A percentile compares a stretch with the other conserved stretches of the same genome.
Conservation (phyloP, 2,329 filamentous ascomycete genomes). For the Colletotrichum orbiculare region DNA sequence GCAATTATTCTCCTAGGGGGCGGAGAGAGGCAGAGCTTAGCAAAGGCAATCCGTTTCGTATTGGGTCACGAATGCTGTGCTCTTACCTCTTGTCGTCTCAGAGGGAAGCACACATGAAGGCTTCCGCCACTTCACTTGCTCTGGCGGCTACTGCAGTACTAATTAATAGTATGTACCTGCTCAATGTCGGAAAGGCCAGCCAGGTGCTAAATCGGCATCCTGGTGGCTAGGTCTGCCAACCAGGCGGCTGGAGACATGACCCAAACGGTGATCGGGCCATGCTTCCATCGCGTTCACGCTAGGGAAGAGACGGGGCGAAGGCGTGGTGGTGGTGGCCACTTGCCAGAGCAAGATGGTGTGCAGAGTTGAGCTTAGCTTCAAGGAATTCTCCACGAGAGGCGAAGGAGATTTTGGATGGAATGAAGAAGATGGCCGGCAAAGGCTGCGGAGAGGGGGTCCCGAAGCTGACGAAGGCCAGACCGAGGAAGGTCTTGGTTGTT, state of each 20-base stretch:
- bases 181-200: too few relatives aligned
- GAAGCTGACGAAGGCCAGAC: slow-evolving; percentile 10
- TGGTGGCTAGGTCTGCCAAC: neutral
- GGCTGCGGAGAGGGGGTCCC: slow-evolving; percentile 6
- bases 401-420: neutral
- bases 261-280: neutral
- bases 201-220: too few relatives aligned
- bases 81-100: slow-evolving; percentile 6
- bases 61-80: slow-evolving; percentile 18
- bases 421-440: neutral
- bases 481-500: slow-evolving; percentile 22
- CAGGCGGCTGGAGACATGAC: slow-evolving; percentile 13
- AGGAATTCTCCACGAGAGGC: neutral
- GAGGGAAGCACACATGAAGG: too few relatives aligned
- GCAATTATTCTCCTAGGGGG: too few relatives aligned
- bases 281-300: neutral
- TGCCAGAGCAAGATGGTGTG: slow-evolving; percentile 27
- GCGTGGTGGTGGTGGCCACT: neutral
- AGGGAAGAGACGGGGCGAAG: neutral
- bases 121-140: too few relatives aligned
- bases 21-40: too few relatives aligned
- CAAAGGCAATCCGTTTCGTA: slow-evolving; percentile 10
- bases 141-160: too few relatives aligned
- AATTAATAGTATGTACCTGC: too few relatives aligned
- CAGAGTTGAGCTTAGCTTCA: slow-evolving; percentile 25